A percentile compares a stretch with the other conserved stretches of the same genome.
These are phyloP conservation scores for Glycine latifolia DNA, from an alignment of 306 rosid species.

Conservation along the genomic window DNA sequence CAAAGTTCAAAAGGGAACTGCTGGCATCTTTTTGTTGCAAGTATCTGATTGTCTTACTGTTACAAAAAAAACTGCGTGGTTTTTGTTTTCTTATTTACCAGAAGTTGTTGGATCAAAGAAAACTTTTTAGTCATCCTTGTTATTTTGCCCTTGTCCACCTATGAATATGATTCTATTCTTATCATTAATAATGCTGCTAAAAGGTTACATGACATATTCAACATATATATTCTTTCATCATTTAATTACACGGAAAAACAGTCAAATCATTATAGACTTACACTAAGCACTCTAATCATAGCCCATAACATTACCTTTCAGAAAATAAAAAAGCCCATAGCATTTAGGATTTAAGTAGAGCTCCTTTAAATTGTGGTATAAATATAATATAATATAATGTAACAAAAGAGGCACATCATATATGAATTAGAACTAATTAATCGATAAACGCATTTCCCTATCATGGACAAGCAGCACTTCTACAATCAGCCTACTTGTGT, in stretches of 20 bases:
- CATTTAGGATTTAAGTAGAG: not conserved
- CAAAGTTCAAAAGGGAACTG: conserved; percentile 30
- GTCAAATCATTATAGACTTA: not conserved
- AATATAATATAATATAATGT: too few relatives aligned
- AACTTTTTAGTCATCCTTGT: not conserved
- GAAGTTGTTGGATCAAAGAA: conserved; percentile 19
- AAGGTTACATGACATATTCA: not conserved
- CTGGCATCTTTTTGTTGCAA: not conserved
- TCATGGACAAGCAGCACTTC: not conserved
- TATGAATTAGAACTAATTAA: not conserved
- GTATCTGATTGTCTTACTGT: conserved; percentile 7
- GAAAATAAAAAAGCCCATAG: not conserved
- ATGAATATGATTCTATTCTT: conserved; percentile 18
- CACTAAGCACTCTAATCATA: not conserved
- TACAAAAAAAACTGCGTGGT: not conserved
- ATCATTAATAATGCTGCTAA: conserved; percentile 21
- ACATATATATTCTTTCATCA: not conserved
- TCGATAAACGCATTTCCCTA: not conserved
- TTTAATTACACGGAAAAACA: not conserved
- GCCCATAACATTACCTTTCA: not conserved
- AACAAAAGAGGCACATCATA: too few relatives aligned
- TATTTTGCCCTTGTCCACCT: not conserved
- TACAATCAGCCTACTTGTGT: not conserved
- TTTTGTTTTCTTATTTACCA: not conserved
- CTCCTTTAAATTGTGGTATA: not conserved